phyloP scores from a whole-genome alignment of 139 green algal genomes.

The Micractinium sp. region DNA sequence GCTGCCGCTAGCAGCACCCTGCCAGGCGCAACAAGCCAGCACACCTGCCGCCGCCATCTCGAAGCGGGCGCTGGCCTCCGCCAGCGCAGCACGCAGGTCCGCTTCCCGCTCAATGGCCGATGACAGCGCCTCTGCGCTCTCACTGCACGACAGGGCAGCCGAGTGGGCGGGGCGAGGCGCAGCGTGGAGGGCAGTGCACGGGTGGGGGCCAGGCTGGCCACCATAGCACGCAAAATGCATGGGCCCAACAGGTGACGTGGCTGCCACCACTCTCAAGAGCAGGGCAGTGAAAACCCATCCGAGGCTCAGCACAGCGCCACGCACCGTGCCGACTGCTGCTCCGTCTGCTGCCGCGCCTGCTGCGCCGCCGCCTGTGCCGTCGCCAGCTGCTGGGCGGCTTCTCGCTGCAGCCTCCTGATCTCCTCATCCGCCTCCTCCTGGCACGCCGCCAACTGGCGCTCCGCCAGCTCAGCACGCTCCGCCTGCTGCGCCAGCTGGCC shows the following conservation, averaged over 20 bases:
- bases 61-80: conserved; percentile 25
- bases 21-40: background rate
- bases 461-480: background rate
- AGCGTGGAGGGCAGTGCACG: background rate
- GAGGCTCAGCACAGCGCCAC: background rate
- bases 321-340: conserved; percentile 18
- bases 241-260: background rate
- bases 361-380: conserved; percentile 34
- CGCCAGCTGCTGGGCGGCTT: conserved; percentile 15
- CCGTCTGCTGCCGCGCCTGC: background rate
- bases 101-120: conserved; percentile 53
- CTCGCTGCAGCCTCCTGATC: conserved; percentile 2
- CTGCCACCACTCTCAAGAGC: background rate
- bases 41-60: conserved; percentile 35
- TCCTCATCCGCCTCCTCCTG: conserved; percentile 17
- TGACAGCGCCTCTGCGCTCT: conserved; percentile 38
- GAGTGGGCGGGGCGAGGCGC: too few species aligned
- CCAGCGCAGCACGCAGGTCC: conserved; percentile 35
- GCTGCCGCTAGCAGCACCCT: background rate
- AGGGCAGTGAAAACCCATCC: too few species aligned
- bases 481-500: conserved; percentile 19
- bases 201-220: background rate
- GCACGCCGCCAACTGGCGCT: conserved; percentile 21
- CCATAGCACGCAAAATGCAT: background rate
- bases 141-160: background rate